Evolutionary conservation across 2,329 filamentous ascomycete species (phyloP).

Genomic region (Trichoderma sp.): DNA sequence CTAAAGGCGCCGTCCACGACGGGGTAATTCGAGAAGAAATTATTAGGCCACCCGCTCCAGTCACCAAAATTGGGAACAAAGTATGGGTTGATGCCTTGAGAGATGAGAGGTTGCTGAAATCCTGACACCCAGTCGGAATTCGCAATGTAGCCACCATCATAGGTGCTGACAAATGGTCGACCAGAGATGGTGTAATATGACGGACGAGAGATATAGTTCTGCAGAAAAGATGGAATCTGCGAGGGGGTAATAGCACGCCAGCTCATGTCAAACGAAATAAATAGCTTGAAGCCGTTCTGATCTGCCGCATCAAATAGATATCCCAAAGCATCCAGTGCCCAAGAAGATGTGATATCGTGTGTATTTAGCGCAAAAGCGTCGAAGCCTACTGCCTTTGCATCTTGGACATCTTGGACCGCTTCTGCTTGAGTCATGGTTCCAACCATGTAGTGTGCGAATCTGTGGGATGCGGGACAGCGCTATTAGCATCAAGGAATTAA

Average conservation of each 20-base stretch:
- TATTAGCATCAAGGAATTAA: neutral
- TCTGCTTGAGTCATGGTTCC: neutral
- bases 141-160: conserved; percentile 4
- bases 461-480: neutral
- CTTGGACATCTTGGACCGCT: neutral
- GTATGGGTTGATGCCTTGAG: neutral
- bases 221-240: neutral
- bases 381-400: conserved; percentile 8
- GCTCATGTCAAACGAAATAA: conserved; percentile 16
- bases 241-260: neutral
- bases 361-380: conserved; percentile 15
- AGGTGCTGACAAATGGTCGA: conserved; percentile 2
- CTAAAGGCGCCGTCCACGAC: neutral
- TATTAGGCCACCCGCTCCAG: conserved; percentile 11
- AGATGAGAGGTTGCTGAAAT: neutral
- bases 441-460: conserved; percentile 19
- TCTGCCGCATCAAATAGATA: conserved; percentile 6
- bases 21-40: conserved; percentile 7
- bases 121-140: conserved; percentile 2
- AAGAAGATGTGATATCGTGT: conserved; percentile 4
- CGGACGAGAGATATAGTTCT: conserved; percentile 1
- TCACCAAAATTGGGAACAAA: conserved; percentile 5
- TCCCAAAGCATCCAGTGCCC: neutral
- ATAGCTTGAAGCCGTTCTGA: conserved; percentile 4
- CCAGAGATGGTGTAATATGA: neutral